Evolutionary conservation across 495 filamentous ascomycete genomes (phyloP).

Genomic region (Trichoderma virens): DNA sequence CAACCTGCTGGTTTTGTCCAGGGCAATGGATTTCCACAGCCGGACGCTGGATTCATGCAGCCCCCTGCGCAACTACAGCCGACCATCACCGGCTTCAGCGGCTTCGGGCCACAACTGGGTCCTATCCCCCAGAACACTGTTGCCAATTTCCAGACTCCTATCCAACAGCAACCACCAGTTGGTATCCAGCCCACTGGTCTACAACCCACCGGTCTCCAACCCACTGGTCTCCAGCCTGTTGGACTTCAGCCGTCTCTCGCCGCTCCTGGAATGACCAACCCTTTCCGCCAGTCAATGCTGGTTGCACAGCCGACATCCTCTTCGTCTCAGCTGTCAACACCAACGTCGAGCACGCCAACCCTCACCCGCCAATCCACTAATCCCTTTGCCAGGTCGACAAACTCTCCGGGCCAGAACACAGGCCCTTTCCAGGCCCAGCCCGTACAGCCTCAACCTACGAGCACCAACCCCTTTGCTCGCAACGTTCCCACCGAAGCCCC

Average conservation of each 20-base stretch:
- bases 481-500: constrained; percentile 31
- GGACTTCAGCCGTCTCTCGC: constrained; percentile 18
- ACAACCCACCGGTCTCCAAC: too few relatives aligned
- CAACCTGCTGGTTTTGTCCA: constrained; percentile 41
- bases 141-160: constrained; percentile 35
- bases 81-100: constrained; percentile 82
- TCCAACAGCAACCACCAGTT: not conserved
- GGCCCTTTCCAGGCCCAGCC: constrained; percentile 39
- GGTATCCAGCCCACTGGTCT: not conserved
- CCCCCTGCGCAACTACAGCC: constrained; percentile 42
- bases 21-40: constrained; percentile 42
- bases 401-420: constrained; percentile 41
- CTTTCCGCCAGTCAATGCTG: constrained; percentile 82
- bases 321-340: constrained; percentile 19
- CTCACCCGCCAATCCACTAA: constrained; percentile 69
- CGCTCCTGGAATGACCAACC: constrained; percentile 57
- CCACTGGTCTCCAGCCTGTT: constrained; percentile 4
- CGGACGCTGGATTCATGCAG: constrained; percentile 20
- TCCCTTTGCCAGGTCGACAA: constrained; percentile 64
- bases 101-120: constrained; percentile 63
- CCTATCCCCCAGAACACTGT: constrained; percentile 61
- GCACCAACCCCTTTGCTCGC: constrained; percentile 66
- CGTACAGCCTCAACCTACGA: constrained; percentile 54
- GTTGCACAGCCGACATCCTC: constrained; percentile 39
- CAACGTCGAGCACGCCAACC: constrained; percentile 16